Evolutionary conservation across 306 rosid species (phyloP).

Genomic region (Parietaria judaica): DNA sequence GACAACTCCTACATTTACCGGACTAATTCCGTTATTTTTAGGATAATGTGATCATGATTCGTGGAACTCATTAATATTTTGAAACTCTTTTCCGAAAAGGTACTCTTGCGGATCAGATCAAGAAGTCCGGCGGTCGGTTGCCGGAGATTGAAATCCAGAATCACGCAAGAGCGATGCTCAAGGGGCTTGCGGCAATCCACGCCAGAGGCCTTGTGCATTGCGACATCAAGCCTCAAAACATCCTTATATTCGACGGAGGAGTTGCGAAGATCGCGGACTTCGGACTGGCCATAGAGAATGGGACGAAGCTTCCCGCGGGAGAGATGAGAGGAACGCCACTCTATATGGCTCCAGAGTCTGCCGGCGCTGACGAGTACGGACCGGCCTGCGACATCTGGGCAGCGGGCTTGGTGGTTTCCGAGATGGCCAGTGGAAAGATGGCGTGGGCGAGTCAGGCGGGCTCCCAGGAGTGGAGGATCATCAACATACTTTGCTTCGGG

Average conservation of each 20-base stretch:
- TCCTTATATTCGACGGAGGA: conserved; percentile 44
- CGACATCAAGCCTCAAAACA: conserved; percentile 61
- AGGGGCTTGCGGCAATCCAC: conserved; percentile 49
- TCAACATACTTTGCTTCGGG: conserved; percentile 55
- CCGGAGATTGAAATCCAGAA: conserved; percentile 33
- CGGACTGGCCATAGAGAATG: conserved; percentile 50
- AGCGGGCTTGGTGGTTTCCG: conserved; percentile 55
- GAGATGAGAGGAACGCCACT: conserved; percentile 64
- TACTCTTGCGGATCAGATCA: conserved; percentile 38
- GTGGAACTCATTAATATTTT: too few relatives aligned
- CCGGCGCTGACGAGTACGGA: conserved; percentile 44
- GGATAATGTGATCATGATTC: too few relatives aligned
- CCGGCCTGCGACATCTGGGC: conserved; percentile 68
- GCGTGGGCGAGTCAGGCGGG: conserved; percentile 35
- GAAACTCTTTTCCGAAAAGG: conserved; percentile 22
- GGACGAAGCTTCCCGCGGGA: conserved; percentile 13
- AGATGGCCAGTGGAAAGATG: conserved; percentile 64
- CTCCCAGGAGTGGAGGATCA: conserved; percentile 27
- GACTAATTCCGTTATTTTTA: too few relatives aligned
- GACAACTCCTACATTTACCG: too few relatives aligned
- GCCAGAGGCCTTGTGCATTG: conserved; percentile 63
- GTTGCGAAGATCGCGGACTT: conserved; percentile 62
- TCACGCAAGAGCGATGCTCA: conserved; percentile 34
- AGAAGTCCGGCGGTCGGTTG: conserved; percentile 33
- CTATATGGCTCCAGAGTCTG: conserved; percentile 72